These are phyloP conservation scores for Sporothrix pallida DNA, from an alignment of 2,329 filamentous ascomycete genomes.

Conservation along the genomic window DNA sequence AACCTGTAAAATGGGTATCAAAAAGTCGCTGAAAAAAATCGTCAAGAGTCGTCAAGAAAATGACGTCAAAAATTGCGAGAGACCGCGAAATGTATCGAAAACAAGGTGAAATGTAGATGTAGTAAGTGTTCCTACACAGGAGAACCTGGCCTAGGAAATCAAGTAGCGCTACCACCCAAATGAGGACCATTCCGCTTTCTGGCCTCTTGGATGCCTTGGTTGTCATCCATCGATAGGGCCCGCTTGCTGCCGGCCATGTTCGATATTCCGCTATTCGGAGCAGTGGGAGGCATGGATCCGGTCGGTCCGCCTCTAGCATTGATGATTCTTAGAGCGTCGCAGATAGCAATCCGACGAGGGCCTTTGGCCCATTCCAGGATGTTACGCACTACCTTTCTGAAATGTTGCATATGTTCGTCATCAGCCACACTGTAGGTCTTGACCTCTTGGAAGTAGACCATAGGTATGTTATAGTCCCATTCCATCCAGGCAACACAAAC, in stretches of 20 bases:
- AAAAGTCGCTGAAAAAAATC: background rate
- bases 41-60: slow-evolving; percentile 1
- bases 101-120: too few species aligned
- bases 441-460: background rate
- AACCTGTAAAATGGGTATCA: background rate
- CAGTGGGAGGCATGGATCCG: too few species aligned
- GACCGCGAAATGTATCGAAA: too few species aligned
- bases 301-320: background rate
- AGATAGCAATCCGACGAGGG: background rate
- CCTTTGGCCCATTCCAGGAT: background rate
- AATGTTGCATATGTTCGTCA: too few species aligned
- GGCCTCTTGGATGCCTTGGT: background rate
- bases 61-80: background rate
- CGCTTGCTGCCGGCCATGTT: too few species aligned
- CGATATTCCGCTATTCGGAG: too few species aligned
- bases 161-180: background rate
- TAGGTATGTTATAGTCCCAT: too few species aligned
- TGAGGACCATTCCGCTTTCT: too few species aligned
- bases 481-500: background rate
- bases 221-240: background rate
- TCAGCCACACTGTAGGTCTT: too few species aligned
- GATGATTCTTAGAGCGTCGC: background rate
- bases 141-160: too few species aligned
- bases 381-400: background rate
- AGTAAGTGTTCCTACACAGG: too few species aligned